These are phyloP conservation scores for Isoetes engelmannii DNA, from an alignment of 83 land plant genomes.

Conservation along the genomic window DNA sequence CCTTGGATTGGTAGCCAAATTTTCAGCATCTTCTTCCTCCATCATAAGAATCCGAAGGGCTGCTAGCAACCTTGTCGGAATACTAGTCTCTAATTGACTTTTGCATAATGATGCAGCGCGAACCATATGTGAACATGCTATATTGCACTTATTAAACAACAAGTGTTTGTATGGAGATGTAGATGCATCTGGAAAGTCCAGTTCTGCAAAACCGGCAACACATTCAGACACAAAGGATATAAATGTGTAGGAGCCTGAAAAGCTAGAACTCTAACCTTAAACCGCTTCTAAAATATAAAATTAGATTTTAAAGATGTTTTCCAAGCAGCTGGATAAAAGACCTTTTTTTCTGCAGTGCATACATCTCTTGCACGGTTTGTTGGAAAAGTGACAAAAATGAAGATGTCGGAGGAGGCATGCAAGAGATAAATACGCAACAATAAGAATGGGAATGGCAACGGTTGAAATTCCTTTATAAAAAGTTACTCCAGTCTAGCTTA, in stretches of 20 bases:
- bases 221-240: neutral
- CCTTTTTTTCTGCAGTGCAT: neutral
- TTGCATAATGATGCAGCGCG: slow-evolving; percentile 5
- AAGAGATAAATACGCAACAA: too few species aligned
- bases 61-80: slow-evolving; percentile 16
- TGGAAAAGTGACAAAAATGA: neutral
- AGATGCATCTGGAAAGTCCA: slow-evolving; percentile 14
- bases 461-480: too few species aligned
- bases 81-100: neutral
- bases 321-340: neutral
- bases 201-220: slow-evolving; percentile 13
- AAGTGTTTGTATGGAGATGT: neutral
- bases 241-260: too few species aligned
- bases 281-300: too few species aligned
- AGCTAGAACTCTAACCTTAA: too few species aligned
- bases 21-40: slow-evolving; percentile 13
- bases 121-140: slow-evolving; percentile 13
- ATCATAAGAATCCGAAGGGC: slow-evolving; percentile 14
- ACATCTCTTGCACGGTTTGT: neutral
- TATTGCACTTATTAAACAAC: neutral
- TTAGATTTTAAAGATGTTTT: neutral
- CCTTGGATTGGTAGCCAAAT: neutral
- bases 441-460: too few species aligned
- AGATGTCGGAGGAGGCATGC: too few species aligned
- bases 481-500: too few species aligned